Percentiles rank a stretch among this genome's conserved stretches.
phyloP scores from a whole-genome alignment of 345 rosid species.

The Dovyalis caffra region DNA sequence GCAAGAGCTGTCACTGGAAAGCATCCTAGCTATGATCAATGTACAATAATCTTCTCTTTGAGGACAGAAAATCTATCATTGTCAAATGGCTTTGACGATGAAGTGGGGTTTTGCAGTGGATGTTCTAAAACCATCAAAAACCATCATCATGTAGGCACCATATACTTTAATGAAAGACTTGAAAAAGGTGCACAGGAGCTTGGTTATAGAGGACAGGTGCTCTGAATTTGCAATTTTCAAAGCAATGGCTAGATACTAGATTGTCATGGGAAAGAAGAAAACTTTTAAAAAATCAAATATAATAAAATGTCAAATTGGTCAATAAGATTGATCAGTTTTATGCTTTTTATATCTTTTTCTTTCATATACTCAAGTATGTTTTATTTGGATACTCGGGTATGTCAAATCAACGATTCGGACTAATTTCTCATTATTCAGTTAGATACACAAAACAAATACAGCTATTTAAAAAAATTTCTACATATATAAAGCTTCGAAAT shows the following conservation, averaged over 20 bases:
- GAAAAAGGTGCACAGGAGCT: neutral
- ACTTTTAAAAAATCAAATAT: neutral
- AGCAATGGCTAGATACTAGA: neutral
- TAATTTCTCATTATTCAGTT: too few relatives aligned
- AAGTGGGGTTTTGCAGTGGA: neutral
- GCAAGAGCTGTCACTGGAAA: neutral
- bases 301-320: too few relatives aligned
- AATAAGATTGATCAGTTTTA: too few relatives aligned
- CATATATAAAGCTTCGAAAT: too few relatives aligned
- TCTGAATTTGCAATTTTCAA: neutral
- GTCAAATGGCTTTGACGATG: neutral
- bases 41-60: neutral
- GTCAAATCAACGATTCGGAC: too few relatives aligned
- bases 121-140: neutral
- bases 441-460: too few relatives aligned
- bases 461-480: too few relatives aligned
- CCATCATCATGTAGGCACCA: neutral
- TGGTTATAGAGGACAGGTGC: neutral
- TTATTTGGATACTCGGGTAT: too few relatives aligned
- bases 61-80: neutral
- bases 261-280: neutral
- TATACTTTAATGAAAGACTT: neutral
- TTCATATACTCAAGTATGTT: too few relatives aligned
- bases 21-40: neutral
- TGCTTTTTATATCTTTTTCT: too few relatives aligned